Base-by-base conservation (phyloP, 306 rosid genomes). In the Begonia masoniana region DNA sequence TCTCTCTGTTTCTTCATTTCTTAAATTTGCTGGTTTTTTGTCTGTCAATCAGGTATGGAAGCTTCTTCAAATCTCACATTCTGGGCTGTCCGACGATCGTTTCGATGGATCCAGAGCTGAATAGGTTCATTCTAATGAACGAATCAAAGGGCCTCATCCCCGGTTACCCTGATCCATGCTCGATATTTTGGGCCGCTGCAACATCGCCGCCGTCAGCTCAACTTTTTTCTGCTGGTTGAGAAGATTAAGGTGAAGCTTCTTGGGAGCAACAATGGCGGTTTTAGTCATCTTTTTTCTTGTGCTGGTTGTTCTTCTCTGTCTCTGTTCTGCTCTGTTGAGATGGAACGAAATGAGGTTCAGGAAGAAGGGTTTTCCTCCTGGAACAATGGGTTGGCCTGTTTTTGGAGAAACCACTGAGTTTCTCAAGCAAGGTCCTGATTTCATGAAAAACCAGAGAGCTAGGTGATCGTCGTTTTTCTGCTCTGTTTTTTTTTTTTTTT, bases 301-400 rank as follows among this genome's bases (percentile, higher is more conserved):
- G 43, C 72, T 63, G 47, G 58, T 70, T n/a, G 19, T 76, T 35
- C 17, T 77, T 55, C 79, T 92, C 93, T 83, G 84, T 70, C 60
- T 83, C 64, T 86, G 93, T 82, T 81, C 99, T 75, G 95, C 84
- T 64, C 69, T 86, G 60, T 62, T 92, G 50, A 73, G 84, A 52
- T 92, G 96, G 99, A 92, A 92, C 65, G 89, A 81, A 41, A 66
- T 86, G 43, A 74, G 77, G 54, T 86, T 79, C 69, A 77, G 80
- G 58, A 81, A 82, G 73, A 92, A 92, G 65, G 95, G 83, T 24
- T 71, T 92, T 43, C 99, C 99, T 26, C 99, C 83, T 5, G 99
- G 99, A 41, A 92, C 99, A 72, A 92, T 92, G 99, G 99, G 99
- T 4, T 92, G 99, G 99, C 99, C 99, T 50, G 48, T 92, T 23